Evolutionary conservation across 2,329 filamentous ascomycete species (phyloP), one percentile per base, ranked within the genome.

Genomic region (Ophiostoma quercus): DNA sequence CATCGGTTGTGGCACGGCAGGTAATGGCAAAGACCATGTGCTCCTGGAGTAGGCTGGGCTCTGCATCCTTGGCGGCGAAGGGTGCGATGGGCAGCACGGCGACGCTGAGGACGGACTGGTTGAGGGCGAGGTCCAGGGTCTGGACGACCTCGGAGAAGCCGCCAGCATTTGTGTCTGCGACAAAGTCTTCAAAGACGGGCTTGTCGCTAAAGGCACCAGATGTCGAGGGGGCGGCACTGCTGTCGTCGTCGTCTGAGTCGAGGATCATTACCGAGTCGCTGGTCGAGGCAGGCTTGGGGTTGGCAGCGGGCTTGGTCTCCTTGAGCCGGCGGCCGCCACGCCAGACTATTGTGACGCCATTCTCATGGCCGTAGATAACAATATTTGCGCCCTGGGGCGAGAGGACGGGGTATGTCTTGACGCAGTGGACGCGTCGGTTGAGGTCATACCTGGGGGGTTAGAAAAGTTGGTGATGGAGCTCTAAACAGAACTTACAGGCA

Each of bases 381-480:
- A 90, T 83, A 2, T 84, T 86, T 7, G 88, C 87, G 47, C 87
- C 87, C 75, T 90, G 88, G 1, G 86, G 83, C 1, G 87, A 88
- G 71, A 82, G 81, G 22, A 88, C 80, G 0, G 88, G 88, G 74
- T 89, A 89, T 3, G 83, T 83, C 74, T 87, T 85, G 67, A 88
- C 82, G 74, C 86, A 81, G 76, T 89, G 82, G 66, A 88, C 80
- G 71, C 87, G 85, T 71, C 84, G 82, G 60, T 83, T 79, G 41
- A 89, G 78, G 70, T 87, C 84, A 74, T 89, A 89, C 71, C 87
- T 90, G 67, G 1, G 25, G 2, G 22, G 68, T 69, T 34, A 70
- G 41, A 25, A 47, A 19, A 32, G 7, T 7, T 47, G 43, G 16
- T 47, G 43, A 5, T 19, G 14, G 43, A 16, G 16, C 16, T 7